Evolutionary conservation across 306 rosid species (phyloP).

Genomic region (Prunus mume): DNA sequence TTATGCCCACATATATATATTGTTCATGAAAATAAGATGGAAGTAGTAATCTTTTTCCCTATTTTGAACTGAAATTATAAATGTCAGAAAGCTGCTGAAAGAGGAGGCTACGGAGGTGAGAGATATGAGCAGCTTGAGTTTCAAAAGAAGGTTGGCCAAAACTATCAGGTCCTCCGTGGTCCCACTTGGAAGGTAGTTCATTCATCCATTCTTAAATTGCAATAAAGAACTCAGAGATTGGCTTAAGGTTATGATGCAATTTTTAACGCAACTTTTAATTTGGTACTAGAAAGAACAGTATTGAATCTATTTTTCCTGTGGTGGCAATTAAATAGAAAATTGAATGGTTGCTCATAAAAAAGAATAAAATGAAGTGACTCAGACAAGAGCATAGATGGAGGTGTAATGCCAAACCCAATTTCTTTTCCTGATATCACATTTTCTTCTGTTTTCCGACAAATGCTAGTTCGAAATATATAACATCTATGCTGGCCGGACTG

Average conservation of each 20-base stretch:
- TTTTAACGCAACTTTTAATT: neutral
- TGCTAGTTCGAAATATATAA: neutral
- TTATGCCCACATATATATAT: neutral
- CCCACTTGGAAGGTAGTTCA: constrained; percentile 77
- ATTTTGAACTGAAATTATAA: neutral
- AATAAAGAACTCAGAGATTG: neutral
- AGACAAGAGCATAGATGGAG: neutral
- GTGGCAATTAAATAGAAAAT: no score
- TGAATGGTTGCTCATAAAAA: no score
- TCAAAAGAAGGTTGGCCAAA: constrained; percentile 65
- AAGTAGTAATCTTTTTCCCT: neutral
- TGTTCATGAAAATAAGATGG: neutral
- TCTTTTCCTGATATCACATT: neutral
- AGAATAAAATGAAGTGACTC: neutral
- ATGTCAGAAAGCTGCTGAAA: constrained; percentile 80
- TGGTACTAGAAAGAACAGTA: no score
- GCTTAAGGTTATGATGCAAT: constrained; percentile 1
- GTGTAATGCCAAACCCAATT: neutral
- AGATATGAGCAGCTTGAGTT: constrained; percentile 84
- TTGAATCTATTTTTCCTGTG: no score
- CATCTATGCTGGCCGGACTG: neutral
- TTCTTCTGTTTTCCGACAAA: neutral
- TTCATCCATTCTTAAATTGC: neutral
- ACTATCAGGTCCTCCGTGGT: constrained; percentile 59
- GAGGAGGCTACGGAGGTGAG: constrained; percentile 95